Conservation (phyloP, 1,139 yeast species). For the Suzukiozyma palmioleophila region DNA sequence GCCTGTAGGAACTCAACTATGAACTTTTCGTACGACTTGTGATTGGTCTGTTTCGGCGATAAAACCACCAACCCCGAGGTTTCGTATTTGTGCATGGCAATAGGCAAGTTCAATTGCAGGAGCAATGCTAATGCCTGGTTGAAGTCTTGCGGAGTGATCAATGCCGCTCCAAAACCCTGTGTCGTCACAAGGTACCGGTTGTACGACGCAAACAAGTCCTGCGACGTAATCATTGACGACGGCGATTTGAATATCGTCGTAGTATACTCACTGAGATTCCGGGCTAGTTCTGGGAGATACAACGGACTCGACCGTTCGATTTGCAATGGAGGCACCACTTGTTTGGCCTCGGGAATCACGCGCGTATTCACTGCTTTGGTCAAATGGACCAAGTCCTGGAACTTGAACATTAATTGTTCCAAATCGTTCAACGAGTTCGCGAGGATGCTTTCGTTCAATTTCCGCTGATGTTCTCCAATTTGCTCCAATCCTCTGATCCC, state of each 20-base stretch:
- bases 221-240: constrained; percentile 39
- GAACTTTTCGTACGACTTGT: constrained; percentile 18
- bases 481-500: constrained; percentile 76
- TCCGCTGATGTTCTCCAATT: constrained; percentile 51
- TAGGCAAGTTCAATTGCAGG: constrained; percentile 30
- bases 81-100: constrained; percentile 26
- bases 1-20: constrained; percentile 21
- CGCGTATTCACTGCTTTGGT: constrained; percentile 43
- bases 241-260: constrained; percentile 15
- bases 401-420: constrained; percentile 71
- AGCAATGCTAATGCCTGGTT: constrained; percentile 27
- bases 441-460: constrained; percentile 59
- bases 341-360: constrained; percentile 2
- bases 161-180: constrained; percentile 41
- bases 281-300: constrained; percentile 35
- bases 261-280: constrained; percentile 53
- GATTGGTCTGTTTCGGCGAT: constrained; percentile 16
- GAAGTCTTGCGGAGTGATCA: constrained; percentile 30
- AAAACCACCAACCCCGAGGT: constrained; percentile 35
- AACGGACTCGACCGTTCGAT: constrained; percentile 26
- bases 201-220: constrained; percentile 41
- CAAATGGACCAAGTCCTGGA: constrained; percentile 65
- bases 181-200: constrained; percentile 33
- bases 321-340: constrained; percentile 27
- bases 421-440: constrained; percentile 73